phyloP scores from a whole-genome alignment of 2,329 filamentous ascomycete genomes.

The Dryadomyces quercus-mongolicae region DNA sequence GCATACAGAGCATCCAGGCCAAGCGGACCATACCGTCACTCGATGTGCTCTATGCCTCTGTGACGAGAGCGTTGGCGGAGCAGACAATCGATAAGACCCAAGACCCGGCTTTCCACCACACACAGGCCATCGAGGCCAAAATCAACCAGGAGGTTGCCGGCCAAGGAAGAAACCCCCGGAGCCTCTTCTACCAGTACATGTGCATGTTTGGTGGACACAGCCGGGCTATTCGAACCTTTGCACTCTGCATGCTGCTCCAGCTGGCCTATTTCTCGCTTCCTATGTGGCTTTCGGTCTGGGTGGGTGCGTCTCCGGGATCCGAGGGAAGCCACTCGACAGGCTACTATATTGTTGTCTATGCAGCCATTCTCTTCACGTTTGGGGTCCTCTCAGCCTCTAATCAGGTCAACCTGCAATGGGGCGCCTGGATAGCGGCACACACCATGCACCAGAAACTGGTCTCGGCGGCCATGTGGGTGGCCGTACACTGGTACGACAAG shows the following conservation, averaged over 20 bases:
- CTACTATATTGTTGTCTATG: conserved; percentile 43
- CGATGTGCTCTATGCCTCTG: not conserved
- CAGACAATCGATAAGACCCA: not conserved
- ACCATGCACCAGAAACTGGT: conserved; percentile 41
- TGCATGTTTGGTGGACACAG: conserved; percentile 33
- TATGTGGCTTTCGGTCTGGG: conserved; percentile 39
- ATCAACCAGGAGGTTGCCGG: conserved; percentile 36
- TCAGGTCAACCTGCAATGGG: conserved; percentile 13
- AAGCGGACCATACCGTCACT: not conserved
- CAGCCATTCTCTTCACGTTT: conserved; percentile 30
- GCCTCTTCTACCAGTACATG: conserved; percentile 35
- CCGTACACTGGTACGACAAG: conserved; percentile 43
- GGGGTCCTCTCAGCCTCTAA: conserved; percentile 30
- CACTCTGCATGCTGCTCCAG: conserved; percentile 27
- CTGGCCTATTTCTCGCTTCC: conserved; percentile 24
- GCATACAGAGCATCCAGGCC: not conserved
- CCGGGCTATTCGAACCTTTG: conserved; percentile 27
- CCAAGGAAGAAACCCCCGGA: not conserved
- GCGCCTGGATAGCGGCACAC: conserved; percentile 43
- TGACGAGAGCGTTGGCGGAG: not conserved
- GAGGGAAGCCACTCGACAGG: conserved; percentile 27
- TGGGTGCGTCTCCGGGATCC: conserved; percentile 34
- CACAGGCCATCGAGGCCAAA: conserved; percentile 21
- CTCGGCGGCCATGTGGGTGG: conserved; percentile 37
- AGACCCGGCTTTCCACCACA: not conserved